Conservation (phyloP, 768 basidiomycete genomes). For the Baorangia bicolor region DNA sequence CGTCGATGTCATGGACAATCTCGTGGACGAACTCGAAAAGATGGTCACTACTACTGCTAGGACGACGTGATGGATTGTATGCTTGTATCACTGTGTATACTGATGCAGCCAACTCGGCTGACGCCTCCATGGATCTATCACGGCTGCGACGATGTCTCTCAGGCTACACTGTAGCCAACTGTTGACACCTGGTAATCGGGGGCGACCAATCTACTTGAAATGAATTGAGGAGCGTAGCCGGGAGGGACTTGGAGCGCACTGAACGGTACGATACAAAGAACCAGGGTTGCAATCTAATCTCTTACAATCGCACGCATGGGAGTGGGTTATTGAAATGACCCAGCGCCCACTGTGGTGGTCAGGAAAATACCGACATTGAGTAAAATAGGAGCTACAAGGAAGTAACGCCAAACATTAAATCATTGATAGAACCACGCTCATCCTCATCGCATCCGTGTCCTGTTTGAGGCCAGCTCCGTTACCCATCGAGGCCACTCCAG, state of each 20-base stretch:
- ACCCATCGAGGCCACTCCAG: neutral
- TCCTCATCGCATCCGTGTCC: neutral
- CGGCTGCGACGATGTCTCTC: too few species aligned
- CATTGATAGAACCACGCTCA: neutral
- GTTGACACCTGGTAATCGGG: neutral
- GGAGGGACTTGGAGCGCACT: neutral
- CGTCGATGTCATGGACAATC: constrained; percentile 72
- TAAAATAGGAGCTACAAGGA: neutral
- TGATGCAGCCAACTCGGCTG: neutral
- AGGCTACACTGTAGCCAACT: too few species aligned
- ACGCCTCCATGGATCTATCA: too few species aligned
- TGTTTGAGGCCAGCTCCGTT: neutral
- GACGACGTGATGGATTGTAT: neutral
- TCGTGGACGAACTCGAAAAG: constrained; percentile 78
- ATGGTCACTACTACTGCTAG: constrained; percentile 39
- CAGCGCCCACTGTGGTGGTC: neutral
- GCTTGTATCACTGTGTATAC: neutral
- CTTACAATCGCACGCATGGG: neutral
- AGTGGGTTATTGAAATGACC: too few species aligned
- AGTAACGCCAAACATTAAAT: too few species aligned
- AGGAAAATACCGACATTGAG: too few species aligned
- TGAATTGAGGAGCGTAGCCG: neutral
- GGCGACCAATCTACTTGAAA: neutral
- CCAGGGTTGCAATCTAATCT: neutral
- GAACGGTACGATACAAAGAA: neutral